Evolutionary conservation across 257 asterid genomes (phyloP), one percentile per base, ranked within the genome.

Genomic region (Fraxinus excelsior): DNA sequence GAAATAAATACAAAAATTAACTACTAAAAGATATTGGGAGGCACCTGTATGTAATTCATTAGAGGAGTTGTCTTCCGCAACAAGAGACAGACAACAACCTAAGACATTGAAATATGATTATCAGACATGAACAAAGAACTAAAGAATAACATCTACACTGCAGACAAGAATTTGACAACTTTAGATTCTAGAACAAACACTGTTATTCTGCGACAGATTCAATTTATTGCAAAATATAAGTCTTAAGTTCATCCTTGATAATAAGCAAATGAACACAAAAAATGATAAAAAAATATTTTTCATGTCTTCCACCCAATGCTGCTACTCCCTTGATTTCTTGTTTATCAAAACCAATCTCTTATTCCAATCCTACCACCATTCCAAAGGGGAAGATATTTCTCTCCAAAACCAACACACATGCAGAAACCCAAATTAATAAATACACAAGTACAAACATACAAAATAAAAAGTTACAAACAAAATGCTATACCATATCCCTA

Each of bases 71-170:
- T 84, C 86, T 86, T 86, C 84, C 90, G 80, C 79, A 82, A 68
- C 74, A 86, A 71, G 78, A 86, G 72, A 83, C 87, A 86, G 74
- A 88, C 76, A 69, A 81, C 82, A 72, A 86, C 86, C 87, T 89
- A 81, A 79, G 72, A 85, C 25, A 74, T 37, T 73, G 53, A 86
- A 79, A 81, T 73, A 38, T 18, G 79, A 80, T 58, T 70, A 82
- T 91, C 78, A 86, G 76, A 76, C 32, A 29, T 53, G 80, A 78
- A 51, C 66, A 70, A 40, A 67, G 72, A 80, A 40, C 25, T 58
- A 78, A 25, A 31, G 23, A 70, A 60, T 7, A 53, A 53, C 19
- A 78, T 29, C 35, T 75, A 29, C 28, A 56, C 16, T 21, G 82
- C 71, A 69, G 49, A 60, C 49, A 72, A 60, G 58, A 51, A 29